phyloP scores from a whole-genome alignment of 2,329 filamentous ascomycete genomes.

The Neonectria faginata region DNA sequence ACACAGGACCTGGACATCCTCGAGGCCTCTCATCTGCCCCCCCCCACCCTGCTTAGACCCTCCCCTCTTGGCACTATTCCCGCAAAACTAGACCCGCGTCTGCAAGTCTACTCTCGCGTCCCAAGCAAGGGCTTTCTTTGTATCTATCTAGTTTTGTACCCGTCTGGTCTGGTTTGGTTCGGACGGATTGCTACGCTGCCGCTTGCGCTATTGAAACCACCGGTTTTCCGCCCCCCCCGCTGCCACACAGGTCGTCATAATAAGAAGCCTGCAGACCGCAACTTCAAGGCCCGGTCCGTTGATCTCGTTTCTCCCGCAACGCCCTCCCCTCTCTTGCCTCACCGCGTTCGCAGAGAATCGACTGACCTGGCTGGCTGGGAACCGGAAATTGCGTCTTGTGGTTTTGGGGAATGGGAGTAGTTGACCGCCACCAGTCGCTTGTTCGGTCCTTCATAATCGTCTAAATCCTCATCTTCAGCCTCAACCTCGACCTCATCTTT shows the following conservation, averaged over 20 bases:
- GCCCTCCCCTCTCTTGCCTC: conserved; percentile 32
- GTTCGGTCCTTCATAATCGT: conserved; percentile 2
- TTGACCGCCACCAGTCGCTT: conserved; percentile 27
- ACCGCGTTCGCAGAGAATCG: conserved; percentile 32
- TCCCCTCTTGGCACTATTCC: conserved; percentile 23
- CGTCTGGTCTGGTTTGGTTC: neutral
- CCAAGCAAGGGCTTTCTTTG: neutral
- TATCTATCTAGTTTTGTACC: neutral
- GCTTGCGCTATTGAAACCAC: conserved; percentile 3
- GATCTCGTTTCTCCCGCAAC: conserved; percentile 36
- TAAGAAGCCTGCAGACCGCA: conserved; percentile 45
- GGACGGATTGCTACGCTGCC: neutral
- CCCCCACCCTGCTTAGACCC: conserved; percentile 8
- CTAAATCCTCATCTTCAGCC: conserved; percentile 1
- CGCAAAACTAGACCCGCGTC: conserved; percentile 19
- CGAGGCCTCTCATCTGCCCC: neutral
- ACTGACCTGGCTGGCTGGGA: conserved; percentile 39
- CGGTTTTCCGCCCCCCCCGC: conserved; percentile 3
- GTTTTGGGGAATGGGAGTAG: conserved; percentile 31
- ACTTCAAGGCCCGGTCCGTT: conserved; percentile 36
- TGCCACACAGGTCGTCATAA: conserved; percentile 16
- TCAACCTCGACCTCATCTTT: neutral
- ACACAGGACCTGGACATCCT: conserved; percentile 1
- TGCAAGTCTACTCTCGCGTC: conserved; percentile 9
- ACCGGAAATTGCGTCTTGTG: conserved; percentile 39